Evolutionary conservation across 225 moss, liverwort and hornwort genomes (phyloP), one percentile per base, ranked within the genome.

Genomic region (Marchantia paleacea): DNA sequence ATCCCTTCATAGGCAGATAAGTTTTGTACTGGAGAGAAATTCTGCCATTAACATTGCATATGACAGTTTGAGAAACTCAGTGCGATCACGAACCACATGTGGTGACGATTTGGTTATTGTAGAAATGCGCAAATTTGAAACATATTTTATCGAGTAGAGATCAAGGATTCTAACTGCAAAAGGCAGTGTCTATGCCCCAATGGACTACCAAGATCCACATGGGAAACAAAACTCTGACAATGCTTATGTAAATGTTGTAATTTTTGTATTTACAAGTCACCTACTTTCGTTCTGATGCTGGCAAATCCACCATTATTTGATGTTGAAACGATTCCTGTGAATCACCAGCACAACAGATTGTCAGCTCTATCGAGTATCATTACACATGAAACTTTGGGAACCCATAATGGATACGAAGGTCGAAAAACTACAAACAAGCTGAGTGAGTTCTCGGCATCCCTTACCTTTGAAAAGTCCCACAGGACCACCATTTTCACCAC

Each of bases 231-330:
- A 66, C 12, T 28, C 3, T 10, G 6, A 25, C 66, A 66, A 12
- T 24, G 66, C 28, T 13, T 2, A 26, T 66, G 24, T n/a, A 72
- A 69, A 39, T 30, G 6, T 7, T 28, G 39, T 0, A n/a, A 24
- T n/a, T n/a, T 20, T 22, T 20, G 20, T 12, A 67, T 7, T 4
- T 15, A 55, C 73, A 52, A 3, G 49, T 52, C 50, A 29, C 49
- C n/a, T 78, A 89, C 89, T 81, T 86, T 89, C 0, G 89, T 83
- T 81, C 84, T 69, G 50, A 93, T 87, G 84, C 97, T 97, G 52
- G 92, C 95, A 80, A 97, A 97, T 22, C 97, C 94, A 49, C 95
- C 97, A 63, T 80, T 97, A 63, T 94, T 97, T 55, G 87, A 92
- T 19, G 92, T 89, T 10, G 97, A 97, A 58, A 93, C 92, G 19